Evolutionary conservation across 2,329 filamentous ascomycete species (phyloP).

Genomic region (Anthostomella pinea): DNA sequence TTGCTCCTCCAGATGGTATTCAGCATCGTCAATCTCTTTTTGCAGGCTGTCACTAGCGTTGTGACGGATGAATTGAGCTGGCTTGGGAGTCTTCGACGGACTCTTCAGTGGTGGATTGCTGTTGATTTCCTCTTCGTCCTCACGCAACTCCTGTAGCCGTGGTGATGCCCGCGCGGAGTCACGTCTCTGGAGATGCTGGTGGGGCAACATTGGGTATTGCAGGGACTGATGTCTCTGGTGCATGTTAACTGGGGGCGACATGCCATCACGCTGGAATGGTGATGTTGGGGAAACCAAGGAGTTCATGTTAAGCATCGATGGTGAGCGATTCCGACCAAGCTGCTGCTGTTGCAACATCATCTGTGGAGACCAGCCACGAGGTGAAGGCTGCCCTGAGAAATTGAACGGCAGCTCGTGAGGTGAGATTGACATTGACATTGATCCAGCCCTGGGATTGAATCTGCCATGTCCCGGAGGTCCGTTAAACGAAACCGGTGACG

Average conservation of each 20-base stretch:
- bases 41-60: constrained; percentile 77
- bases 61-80: constrained; percentile 50
- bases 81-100: constrained; percentile 54
- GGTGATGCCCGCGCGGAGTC: constrained; percentile 56
- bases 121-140: constrained; percentile 64
- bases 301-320: constrained; percentile 54
- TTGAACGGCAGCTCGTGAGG: constrained; percentile 65
- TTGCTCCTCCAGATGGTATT: constrained; percentile 80
- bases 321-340: constrained; percentile 58
- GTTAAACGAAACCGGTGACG: constrained; percentile 70
- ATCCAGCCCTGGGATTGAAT: constrained; percentile 68
- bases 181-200: constrained; percentile 54
- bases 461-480: constrained; percentile 52
- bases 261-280: constrained; percentile 56
- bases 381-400: constrained; percentile 60
- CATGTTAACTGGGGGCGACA: constrained; percentile 40
- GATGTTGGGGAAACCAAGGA: constrained; percentile 63
- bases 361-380: constrained; percentile 57
- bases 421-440: constrained; percentile 67
- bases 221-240: constrained; percentile 60
- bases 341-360: constrained; percentile 51
- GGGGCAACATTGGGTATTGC: constrained; percentile 55
- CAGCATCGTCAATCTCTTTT: constrained; percentile 79
- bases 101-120: constrained; percentile 43
- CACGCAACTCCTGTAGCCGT: constrained; percentile 68